Base-by-base conservation (phyloP, 768 basidiomycete species). In the Amanita phalloides region DNA sequence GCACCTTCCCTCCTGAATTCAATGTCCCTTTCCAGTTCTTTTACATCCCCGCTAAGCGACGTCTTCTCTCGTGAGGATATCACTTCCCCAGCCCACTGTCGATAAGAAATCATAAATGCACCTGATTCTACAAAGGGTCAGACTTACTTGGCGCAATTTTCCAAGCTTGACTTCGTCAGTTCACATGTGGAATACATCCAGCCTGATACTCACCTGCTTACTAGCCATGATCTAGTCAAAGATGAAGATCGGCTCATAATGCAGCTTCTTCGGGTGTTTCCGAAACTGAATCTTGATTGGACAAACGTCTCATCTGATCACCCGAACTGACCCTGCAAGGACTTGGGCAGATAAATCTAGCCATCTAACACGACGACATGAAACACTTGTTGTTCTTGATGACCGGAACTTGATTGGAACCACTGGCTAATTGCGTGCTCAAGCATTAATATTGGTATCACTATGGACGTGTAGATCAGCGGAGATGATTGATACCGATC, bases 1-100 rank as follows among this genome's bases (percentile, higher is more conserved):
- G 86, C 73, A 26, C 91, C 90, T 42, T 80, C 77, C 60, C 80
- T 78, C 46, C 90, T 71, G 28, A 90, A 68, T 48, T 94, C 90
- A 26, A 96, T 80, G 62, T 95, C 91, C 59, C 77, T 75, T 66
- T 94, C 90, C 42, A 93, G 71, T 45, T 85, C 87, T 35, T 70
- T 76, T 64, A 94, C 86, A 56, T 92, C 90, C 23, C 86, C 84
- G 2, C 85, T 80, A 30, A 85, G 75, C 39, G 77, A 67, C 2
- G 86, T 82, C 74, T 87, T 94, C 63, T 91, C 88, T 56, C 32
- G 32, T 11, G 32, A 77, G 37, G 87, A 82, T 49, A 96, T 90
- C 58, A 88, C 32, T 6, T 32, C 32, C 32, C 32, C 32, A 32
- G 32, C 32, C 32, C 32, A 32, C 32, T 32, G 9, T 32, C 10